A percentile compares a stretch with the other conserved stretches of the same genome.
Evolutionary conservation across 495 filamentous ascomycete genomes (phyloP).

Genomic region (Penicillium waksmanii): DNA sequence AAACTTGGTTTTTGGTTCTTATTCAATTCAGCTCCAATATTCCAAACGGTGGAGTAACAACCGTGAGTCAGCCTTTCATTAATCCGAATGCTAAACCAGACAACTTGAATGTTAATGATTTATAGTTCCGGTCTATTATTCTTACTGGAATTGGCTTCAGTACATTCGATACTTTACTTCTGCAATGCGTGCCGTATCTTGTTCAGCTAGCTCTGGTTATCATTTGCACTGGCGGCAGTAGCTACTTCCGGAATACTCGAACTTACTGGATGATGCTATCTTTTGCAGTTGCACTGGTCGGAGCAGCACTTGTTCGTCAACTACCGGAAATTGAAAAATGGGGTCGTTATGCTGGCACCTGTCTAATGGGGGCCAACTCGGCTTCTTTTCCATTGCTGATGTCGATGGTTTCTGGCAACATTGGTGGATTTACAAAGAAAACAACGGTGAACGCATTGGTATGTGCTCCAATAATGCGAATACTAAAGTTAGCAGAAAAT

Average conservation of each 20-base stretch:
- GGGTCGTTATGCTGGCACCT: slow-evolving; percentile 1
- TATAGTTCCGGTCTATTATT: slow-evolving; percentile 6
- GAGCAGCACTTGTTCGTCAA: neutral
- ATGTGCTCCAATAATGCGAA: neutral
- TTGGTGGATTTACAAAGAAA: slow-evolving; percentile 64
- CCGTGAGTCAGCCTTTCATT: slow-evolving; percentile 9
- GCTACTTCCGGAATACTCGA: neutral
- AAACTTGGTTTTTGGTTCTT: slow-evolving; percentile 32
- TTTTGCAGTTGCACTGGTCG: neutral
- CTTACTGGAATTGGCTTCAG: slow-evolving; percentile 4
- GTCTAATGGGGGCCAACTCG: slow-evolving; percentile 3
- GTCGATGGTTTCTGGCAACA: slow-evolving; percentile 40
- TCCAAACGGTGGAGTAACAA: slow-evolving; percentile 35
- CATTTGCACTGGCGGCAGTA: neutral
- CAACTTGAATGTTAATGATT: neutral
- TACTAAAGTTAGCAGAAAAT: no score
- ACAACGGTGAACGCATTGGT: slow-evolving; percentile 26
- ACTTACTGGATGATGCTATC: neutral
- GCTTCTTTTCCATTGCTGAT: slow-evolving; percentile 28
- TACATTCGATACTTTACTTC: slow-evolving; percentile 1
- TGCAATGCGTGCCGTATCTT: slow-evolving; percentile 1
- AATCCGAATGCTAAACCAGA: neutral
- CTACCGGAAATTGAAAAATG: neutral
- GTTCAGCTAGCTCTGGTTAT: neutral
- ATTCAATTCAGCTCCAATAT: slow-evolving; percentile 17